A percentile compares a stretch with the other conserved stretches of the same genome.
Evolutionary conservation across 73 alveolate species (phyloP).

Genomic region (Stentor roeselii): DNA sequence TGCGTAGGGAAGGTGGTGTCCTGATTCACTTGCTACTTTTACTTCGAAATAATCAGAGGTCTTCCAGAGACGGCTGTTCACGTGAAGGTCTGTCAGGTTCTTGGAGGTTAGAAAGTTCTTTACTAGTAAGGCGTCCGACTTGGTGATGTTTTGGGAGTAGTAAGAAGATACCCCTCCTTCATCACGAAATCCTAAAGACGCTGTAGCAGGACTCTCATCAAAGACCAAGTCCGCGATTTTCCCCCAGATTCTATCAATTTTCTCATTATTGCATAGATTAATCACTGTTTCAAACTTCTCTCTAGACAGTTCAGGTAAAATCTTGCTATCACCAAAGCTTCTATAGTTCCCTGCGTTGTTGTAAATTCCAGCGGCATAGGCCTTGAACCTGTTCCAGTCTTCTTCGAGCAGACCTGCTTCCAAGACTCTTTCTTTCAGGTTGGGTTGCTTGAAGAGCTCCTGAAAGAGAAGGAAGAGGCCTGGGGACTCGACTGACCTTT

Average conservation of each 20-base stretch:
- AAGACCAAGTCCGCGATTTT: constrained; percentile 41
- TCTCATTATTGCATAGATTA: constrained; percentile 34
- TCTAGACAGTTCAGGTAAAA: constrained; percentile 75
- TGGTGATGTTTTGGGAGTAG: constrained; percentile 51
- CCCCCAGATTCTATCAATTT: constrained; percentile 45
- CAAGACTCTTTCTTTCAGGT: constrained; percentile 45
- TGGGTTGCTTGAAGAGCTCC: constrained; percentile 61
- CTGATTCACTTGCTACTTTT: neutral
- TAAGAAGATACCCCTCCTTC: constrained; percentile 66
- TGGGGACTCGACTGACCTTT: constrained; percentile 94
- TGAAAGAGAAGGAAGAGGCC: constrained; percentile 87
- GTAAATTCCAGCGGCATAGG: constrained; percentile 77
- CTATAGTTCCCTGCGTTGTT: constrained; percentile 83
- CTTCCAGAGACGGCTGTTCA: constrained; percentile 17
- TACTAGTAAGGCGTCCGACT: constrained; percentile 45
- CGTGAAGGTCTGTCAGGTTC: constrained; percentile 17
- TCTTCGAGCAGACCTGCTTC: constrained; percentile 57
- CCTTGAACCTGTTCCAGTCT: constrained; percentile 54
- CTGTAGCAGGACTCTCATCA: constrained; percentile 43
- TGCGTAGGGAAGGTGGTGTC: neutral
- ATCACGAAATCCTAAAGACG: constrained; percentile 41
- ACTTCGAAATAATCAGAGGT: neutral
- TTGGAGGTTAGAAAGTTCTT: constrained; percentile 40
- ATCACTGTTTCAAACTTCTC: constrained; percentile 64
- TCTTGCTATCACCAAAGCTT: constrained; percentile 69